phyloP scores from a whole-genome alignment of 2,329 filamentous ascomycete species.

The Bimuria novae-zelandiae region DNA sequence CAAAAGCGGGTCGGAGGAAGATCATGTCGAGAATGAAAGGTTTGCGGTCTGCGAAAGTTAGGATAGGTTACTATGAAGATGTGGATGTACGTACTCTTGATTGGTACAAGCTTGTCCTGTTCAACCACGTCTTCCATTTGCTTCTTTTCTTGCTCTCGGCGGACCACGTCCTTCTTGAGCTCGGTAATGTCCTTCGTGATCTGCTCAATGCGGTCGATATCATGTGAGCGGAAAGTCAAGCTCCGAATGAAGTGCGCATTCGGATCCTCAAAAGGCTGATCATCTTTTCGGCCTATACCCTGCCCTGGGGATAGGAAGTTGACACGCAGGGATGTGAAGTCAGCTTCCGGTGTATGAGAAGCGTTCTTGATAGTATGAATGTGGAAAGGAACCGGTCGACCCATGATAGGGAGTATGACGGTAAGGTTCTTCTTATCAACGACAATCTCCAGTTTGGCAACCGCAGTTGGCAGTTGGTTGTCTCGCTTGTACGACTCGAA shows the following conservation, averaged over 20 bases:
- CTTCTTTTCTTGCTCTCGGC: constrained; percentile 98
- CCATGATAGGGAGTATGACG: constrained; percentile 94
- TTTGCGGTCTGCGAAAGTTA: constrained; percentile 69
- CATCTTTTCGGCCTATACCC: constrained; percentile 94
- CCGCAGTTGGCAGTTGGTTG: constrained; percentile 82
- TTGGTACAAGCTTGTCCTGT: constrained; percentile 95
- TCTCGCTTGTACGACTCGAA: constrained; percentile 99
- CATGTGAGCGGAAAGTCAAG: constrained; percentile 89
- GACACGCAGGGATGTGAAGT: constrained; percentile 91
- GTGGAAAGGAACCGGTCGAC: constrained; percentile 94
- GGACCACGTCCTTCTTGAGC: constrained; percentile 88
- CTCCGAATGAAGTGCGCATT: constrained; percentile 95
- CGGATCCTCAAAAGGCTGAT: constrained; percentile 96
- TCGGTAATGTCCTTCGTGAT: constrained; percentile 94
- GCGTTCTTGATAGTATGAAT: constrained; percentile 99
- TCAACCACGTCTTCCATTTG: constrained; percentile 99
- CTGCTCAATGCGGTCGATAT: constrained; percentile 85
- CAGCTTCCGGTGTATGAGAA: constrained; percentile 94
- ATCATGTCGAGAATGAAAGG: constrained; percentile 91
- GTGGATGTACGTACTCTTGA: constrained; percentile 69
- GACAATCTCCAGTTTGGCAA: constrained; percentile 85
- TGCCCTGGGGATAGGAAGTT: constrained; percentile 97
- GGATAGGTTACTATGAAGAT: background rate
- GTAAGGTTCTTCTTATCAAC: constrained; percentile 91
- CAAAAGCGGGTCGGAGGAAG: constrained; percentile 91